Evolutionary conservation across 2,329 filamentous ascomycete species (phyloP).

Genomic region (Cercospora sp.): DNA sequence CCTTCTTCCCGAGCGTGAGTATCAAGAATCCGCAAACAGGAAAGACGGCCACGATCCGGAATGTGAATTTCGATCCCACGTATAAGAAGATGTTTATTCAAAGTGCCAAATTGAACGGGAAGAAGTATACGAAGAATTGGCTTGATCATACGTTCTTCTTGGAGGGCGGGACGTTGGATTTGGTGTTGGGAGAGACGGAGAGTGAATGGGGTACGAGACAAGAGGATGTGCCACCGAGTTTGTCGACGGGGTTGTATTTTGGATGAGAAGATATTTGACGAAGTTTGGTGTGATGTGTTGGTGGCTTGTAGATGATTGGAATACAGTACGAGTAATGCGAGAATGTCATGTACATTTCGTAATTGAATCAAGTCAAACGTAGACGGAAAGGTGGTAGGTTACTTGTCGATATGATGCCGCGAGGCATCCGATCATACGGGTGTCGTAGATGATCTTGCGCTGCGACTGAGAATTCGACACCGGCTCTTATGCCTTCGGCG

Average conservation of each 20-base stretch:
- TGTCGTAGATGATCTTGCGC: background rate
- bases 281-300: background rate
- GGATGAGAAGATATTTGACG: slow-evolving; percentile 2
- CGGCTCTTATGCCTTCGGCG: background rate
- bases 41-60: slow-evolving; percentile 52
- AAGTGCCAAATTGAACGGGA: slow-evolving; percentile 64
- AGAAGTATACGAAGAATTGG: slow-evolving; percentile 64
- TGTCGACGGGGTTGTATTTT: slow-evolving; percentile 30
- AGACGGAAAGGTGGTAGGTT: background rate
- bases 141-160: slow-evolving; percentile 66
- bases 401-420: background rate
- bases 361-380: background rate
- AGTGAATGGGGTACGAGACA: slow-evolving; percentile 51
- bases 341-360: background rate
- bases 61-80: slow-evolving; percentile 45
- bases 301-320: background rate
- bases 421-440: background rate
- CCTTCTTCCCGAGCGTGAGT: slow-evolving; percentile 62
- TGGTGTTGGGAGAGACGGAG: slow-evolving; percentile 57
- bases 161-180: slow-evolving; percentile 63
- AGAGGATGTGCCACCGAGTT: slow-evolving; percentile 51
- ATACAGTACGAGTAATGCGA: background rate
- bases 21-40: slow-evolving; percentile 57
- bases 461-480: background rate
- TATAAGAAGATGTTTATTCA: slow-evolving; percentile 60